A percentile compares a stretch with the other conserved stretches of the same genome.
phyloP scores from a whole-genome alignment of 345 rosid genomes.

The Ceriops tagal region DNA sequence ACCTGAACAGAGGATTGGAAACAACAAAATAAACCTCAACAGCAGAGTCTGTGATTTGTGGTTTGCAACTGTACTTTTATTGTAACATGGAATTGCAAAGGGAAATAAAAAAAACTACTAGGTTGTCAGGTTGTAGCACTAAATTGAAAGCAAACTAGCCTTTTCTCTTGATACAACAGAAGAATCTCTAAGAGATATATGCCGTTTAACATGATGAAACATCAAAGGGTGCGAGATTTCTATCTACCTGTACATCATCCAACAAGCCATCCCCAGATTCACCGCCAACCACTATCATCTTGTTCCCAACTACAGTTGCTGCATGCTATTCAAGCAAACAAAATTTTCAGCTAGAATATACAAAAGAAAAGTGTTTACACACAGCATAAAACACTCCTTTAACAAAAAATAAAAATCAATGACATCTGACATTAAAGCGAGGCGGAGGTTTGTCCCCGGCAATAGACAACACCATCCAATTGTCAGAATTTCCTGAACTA shows the following conservation, averaged over 20 bases:
- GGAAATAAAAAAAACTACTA: too few relatives aligned
- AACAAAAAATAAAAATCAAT: neutral
- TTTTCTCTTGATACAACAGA: too few relatives aligned
- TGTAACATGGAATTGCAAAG: too few relatives aligned
- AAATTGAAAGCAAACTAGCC: too few relatives aligned
- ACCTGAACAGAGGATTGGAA: conserved; percentile 36
- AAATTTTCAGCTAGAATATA: conserved; percentile 12
- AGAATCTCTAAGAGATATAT: too few relatives aligned
- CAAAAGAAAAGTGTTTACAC: neutral
- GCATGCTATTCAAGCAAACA: conserved; percentile 55
- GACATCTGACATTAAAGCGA: conserved; percentile 60
- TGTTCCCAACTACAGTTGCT: conserved; percentile 81
- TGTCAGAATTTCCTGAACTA: conserved; percentile 56
- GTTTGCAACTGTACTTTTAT: too few relatives aligned
- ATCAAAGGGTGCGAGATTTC: neutral
- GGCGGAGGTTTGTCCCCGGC: conserved; percentile 77
- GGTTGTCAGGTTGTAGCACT: too few relatives aligned
- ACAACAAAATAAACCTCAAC: neutral
- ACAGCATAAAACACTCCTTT: neutral
- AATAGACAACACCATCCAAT: conserved; percentile 76
- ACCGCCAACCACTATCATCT: conserved; percentile 95
- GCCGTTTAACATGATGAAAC: neutral
- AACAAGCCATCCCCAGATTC: conserved; percentile 77
- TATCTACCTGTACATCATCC: conserved; percentile 90
- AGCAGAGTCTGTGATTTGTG: neutral